Evolutionary conservation across 345 rosid species (phyloP), one percentile per base, ranked within the genome.

Genomic region (Eucalyptus brandiana): DNA sequence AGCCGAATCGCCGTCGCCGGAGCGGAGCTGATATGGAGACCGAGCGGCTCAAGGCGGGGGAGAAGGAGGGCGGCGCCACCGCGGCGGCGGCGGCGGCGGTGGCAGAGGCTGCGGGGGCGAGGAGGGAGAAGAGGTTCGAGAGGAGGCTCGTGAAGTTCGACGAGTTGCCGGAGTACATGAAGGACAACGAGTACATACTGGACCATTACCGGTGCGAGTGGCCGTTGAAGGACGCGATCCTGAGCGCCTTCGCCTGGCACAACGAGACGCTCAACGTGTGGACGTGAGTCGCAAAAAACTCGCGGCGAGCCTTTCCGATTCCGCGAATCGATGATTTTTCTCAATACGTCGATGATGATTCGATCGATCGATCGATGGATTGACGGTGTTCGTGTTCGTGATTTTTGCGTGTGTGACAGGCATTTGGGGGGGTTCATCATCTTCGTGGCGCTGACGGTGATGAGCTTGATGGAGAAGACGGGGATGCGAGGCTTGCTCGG

Each of bases 251-350:
- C 92, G 92, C 96, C 0, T 95, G 95, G 98, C 99, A 97, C 92
- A 98, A 98, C 91, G 99, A 98, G 93, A 97, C 99, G 87, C 95
- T 98, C 83, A 97, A 98, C 87, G 93, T 98, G 88, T 97, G 99
- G 99, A 96, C 99, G 99, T 98, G 92, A 88, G 97, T 91, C 5
- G 28, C 69, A 40, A 21, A 21, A 21, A 12, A 10, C 12, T 18
- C 30, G 28, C 69, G 34, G 53, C 53, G 47, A 86, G 60, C 48
- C 67, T 45, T 49, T 12, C 17, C 16, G 32, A 21, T 13, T 34
- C 7, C 6, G 17, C 12, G 80, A 37, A 69, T 69, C 32, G 62
- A 49, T 13, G 17, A 4, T 44, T 54, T 6, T 5, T 60, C 51
- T 50, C 30, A 2, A 40, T 32, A 11, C 42, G 28, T 40, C 14